phyloP scores from a whole-genome alignment of 345 rosid species.

The Carallia pectinifolia region DNA sequence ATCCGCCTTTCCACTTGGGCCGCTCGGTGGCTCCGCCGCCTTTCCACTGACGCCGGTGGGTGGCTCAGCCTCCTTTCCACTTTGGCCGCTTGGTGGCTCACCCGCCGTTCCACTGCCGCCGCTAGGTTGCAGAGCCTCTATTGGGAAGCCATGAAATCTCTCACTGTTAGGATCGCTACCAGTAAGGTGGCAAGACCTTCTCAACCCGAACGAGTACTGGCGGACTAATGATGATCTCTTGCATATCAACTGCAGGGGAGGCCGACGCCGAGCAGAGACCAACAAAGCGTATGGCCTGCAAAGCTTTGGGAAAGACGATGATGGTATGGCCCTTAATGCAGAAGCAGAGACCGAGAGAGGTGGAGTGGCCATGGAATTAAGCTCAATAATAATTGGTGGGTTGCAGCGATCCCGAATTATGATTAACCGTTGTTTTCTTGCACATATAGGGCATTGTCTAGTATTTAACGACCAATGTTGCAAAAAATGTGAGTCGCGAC shows the following conservation, averaged over 20 bases:
- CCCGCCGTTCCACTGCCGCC: too few relatives aligned
- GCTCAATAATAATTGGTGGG: too few relatives aligned
- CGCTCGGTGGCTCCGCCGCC: too few relatives aligned
- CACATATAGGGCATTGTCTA: too few relatives aligned
- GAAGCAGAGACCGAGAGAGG: constrained; percentile 17
- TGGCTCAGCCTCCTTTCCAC: too few relatives aligned
- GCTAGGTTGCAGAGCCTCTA: neutral
- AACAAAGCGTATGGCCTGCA: neutral
- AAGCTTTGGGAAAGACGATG: constrained; percentile 6
- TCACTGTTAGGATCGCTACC: neutral
- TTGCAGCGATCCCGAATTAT: too few relatives aligned
- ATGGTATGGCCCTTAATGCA: neutral
- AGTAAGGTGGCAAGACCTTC: neutral
- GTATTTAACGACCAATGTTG: too few relatives aligned
- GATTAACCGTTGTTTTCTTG: too few relatives aligned
- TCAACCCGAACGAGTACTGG: constrained; percentile 4
- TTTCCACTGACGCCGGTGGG: too few relatives aligned
- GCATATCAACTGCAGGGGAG: neutral
- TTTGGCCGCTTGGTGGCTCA: too few relatives aligned
- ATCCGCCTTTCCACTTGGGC: too few relatives aligned
- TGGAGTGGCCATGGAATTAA: constrained; percentile 22
- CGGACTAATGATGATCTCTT: neutral
- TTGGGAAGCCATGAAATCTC: neutral
- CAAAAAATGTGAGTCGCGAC: too few relatives aligned
- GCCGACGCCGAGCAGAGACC: neutral